phyloP scores from a whole-genome alignment of 768 basidiomycete genomes.

The Lentinula edodes region DNA sequence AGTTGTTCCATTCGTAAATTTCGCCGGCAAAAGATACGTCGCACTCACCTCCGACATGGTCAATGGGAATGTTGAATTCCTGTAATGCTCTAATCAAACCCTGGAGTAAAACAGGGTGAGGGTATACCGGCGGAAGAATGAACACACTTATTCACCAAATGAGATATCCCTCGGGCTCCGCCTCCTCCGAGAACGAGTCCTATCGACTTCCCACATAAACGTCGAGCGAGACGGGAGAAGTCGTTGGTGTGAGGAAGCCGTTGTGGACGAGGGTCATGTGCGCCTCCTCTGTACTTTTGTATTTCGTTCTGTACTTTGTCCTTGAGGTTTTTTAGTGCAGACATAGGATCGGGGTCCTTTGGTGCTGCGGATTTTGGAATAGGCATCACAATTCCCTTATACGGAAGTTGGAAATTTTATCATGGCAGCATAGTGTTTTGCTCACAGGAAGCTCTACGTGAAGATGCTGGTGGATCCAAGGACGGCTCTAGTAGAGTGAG shows the following conservation, averaged over 20 bases:
- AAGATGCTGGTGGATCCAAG: constrained; percentile 94
- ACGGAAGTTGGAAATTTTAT: constrained; percentile 4
- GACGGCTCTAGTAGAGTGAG: constrained; percentile 58
- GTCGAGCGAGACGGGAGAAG: constrained; percentile 84
- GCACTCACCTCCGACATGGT: constrained; percentile 74
- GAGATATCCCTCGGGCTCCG: constrained; percentile 87
- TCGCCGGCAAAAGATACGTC: neutral
- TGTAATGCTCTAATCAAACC: constrained; percentile 91
- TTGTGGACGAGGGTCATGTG: constrained; percentile 60
- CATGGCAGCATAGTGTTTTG: constrained; percentile 9
- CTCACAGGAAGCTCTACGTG: constrained; percentile 86
- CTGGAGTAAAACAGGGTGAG: constrained; percentile 41
- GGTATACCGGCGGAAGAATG: constrained; percentile 22
- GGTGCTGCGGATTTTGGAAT: constrained; percentile 52
- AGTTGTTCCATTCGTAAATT: neutral
- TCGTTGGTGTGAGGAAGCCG: constrained; percentile 83
- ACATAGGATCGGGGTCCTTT: constrained; percentile 85
- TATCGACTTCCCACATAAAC: constrained; percentile 89
- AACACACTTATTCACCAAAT: constrained; percentile 38
- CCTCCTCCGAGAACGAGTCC: constrained; percentile 95
- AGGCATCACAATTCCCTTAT: constrained; percentile 65
- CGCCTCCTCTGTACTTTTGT: constrained; percentile 73
- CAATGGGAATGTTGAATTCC: constrained; percentile 89
- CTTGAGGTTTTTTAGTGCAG: constrained; percentile 86
- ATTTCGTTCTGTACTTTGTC: constrained; percentile 88